Base-by-base conservation (phyloP, 225 moss, liverwort and hornwort genomes). In the Takakia lepidozioides region DNA sequence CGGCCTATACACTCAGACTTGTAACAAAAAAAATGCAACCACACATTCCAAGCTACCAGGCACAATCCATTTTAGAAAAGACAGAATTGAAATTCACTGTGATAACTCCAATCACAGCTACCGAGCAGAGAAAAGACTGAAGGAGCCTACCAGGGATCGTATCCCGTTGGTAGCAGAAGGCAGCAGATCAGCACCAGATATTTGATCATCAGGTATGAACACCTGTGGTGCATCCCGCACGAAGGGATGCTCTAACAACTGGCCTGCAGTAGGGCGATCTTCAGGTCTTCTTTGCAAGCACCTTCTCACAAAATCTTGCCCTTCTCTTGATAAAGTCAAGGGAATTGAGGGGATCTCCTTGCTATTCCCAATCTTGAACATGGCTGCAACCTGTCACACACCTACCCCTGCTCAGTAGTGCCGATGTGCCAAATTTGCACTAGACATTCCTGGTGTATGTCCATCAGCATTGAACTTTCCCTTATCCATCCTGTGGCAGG, bases 331-430 rank as follows among this genome's bases (percentile, higher is more conserved):
- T 51, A 93, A 53, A 30, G 53, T 67, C 29, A 88, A 83, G 56
- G 93, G 93, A 40, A 93, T 93, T 6, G 46, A 52, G 43, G 93
- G 93, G 52, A 93, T 64, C 64, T 93, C 93, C 66, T 88, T 93
- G 61, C 93, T 93, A 57, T 93, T 93, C 48, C 93, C 88, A 67
- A 93, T 93, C 63, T 93, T 93, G 67, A 93, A 93, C 93, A 93
- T 93, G 3, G 93, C 93, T 42, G 93, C 93, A 61, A 93, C 80
- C 93, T 93, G 73, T 25, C 30, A 58, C 23, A 55, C 59, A 54
- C 10, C 3, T 29, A 11, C 38, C 41, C n/a, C 25, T 37, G 5
- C 25, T 52, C 14, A 52, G 25, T 25, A 14, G 7, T 10, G 22
- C n/a, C n/a, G n/a, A n/a, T n/a, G n/a, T n/a, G n/a, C n/a, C n/a